phyloP scores from a whole-genome alignment of 352 stramenopile species.

The Phytophthora multivora region DNA sequence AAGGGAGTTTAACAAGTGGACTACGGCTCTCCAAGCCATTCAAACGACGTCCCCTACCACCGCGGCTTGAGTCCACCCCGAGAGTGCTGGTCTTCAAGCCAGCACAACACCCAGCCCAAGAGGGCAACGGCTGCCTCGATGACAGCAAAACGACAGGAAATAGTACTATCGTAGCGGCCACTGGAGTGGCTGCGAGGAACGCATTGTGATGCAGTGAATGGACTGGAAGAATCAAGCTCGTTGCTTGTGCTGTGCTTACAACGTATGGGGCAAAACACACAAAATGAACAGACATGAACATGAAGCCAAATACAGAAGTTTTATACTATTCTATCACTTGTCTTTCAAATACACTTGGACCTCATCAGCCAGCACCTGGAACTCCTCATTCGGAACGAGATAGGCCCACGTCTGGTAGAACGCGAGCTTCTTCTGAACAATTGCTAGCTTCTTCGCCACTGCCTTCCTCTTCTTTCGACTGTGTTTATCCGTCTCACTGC shows the following conservation, averaged over 20 bases:
- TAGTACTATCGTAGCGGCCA: slow-evolving; percentile 26
- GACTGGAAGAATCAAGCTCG: slow-evolving; percentile 14
- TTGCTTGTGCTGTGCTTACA: slow-evolving; percentile 38
- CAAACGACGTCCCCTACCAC: slow-evolving; percentile 38
- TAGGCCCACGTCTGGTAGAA: slow-evolving; percentile 68
- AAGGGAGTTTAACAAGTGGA: slow-evolving; percentile 89
- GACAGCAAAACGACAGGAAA: slow-evolving; percentile 34
- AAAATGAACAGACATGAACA: slow-evolving; percentile 25
- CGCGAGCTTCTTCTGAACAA: slow-evolving; percentile 54
- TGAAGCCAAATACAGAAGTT: slow-evolving; percentile 35
- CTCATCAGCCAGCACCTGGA: slow-evolving; percentile 28
- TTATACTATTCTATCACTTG: slow-evolving; percentile 31
- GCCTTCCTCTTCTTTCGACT: slow-evolving; percentile 24
- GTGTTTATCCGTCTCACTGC: slow-evolving; percentile 23
- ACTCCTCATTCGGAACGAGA: slow-evolving; percentile 24
- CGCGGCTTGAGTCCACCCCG: slow-evolving; percentile 42
- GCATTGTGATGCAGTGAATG: slow-evolving; percentile 30
- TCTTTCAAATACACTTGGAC: slow-evolving; percentile 28
- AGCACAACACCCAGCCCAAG: slow-evolving; percentile 7
- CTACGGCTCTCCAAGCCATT: slow-evolving; percentile 63
- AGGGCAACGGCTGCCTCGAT: slow-evolving; percentile 16
- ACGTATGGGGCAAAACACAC: slow-evolving; percentile 20
- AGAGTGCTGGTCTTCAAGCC: slow-evolving; percentile 3
- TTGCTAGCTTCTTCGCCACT: slow-evolving; percentile 33
- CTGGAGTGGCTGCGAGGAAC: slow-evolving; percentile 11